Conservation (phyloP, 305 asterid species). For the Fraxinus nigra region DNA sequence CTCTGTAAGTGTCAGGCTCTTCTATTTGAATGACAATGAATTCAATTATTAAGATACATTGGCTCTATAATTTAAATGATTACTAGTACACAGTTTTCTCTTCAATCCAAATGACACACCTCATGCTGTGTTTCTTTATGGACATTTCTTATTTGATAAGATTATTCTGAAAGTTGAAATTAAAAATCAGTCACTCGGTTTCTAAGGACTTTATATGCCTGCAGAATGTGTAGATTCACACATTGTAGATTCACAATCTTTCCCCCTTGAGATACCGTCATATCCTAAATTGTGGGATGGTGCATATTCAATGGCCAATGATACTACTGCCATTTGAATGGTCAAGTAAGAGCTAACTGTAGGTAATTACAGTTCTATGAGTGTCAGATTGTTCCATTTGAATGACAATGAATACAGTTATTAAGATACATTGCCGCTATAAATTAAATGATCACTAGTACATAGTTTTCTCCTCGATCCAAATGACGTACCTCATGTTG, state of each 20-base stretch:
- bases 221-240: constrained; percentile 98
- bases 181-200: not conserved
- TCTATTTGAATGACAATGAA: not conserved
- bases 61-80: not conserved
- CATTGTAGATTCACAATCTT: constrained; percentile 88
- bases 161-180: not conserved
- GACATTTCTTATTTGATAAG: not conserved
- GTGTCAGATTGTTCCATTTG: not conserved
- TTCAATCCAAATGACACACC: not conserved
- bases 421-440: not conserved
- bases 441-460: not conserved
- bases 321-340: not conserved
- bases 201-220: not conserved
- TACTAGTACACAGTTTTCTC: not conserved
- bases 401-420: not conserved
- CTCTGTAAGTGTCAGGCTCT: not conserved
- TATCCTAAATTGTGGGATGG: too few relatives aligned
- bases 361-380: not conserved
- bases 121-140: not conserved
- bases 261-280: constrained; percentile 52
- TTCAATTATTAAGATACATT: not conserved
- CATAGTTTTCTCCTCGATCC: not conserved
- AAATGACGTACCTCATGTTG: not conserved
- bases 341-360: not conserved
- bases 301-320: not conserved